Evolutionary conservation across 2,329 filamentous ascomycete species (phyloP), one percentile per base, ranked within the genome.

Genomic region (Xylariaceae sp.): DNA sequence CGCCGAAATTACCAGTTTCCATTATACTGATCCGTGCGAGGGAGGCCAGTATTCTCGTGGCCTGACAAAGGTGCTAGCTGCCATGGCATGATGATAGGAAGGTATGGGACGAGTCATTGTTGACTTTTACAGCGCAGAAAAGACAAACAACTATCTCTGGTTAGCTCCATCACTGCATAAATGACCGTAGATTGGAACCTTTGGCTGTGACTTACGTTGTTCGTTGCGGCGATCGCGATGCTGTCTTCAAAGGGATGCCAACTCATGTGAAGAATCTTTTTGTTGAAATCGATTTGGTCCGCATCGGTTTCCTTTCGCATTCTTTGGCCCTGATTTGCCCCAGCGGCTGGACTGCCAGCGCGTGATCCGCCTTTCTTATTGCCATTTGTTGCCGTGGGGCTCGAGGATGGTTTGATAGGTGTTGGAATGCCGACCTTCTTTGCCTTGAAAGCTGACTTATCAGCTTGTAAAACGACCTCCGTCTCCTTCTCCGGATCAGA

Each of bases 161-260:
- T 73, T 61, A 71, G 67, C 52, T 52, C 57, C 50, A 35, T 37
- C 9, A 19, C 9, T 11, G 39, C 44, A n/a, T 30, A 34, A 45
- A 9, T 6, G 32, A 30, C 7, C 19, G 27, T 29, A 39, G 9
- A 37, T 39, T 30, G 54, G 12, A 29, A 50, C 43, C 2, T 43
- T 35, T 9, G 6, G 32, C 7, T 7, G 29, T 35, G 12, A 79
- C 92, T 87, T 76, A 97, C 94, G 75, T 99, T 99, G 80, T 99
- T 99, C 62, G 94, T 99, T 58, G 94, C 94, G 65, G 94, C 94
- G 78, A 99, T 99, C 55, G 94, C 94, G 75, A 99, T 99, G 76
- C 92, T 97, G 76, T 99, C 92, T 75, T 99, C 94, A 68, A 95
- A 96, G 47, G 94, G 94, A 84, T 99, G 94, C 94, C 94, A 99